These are phyloP conservation scores for Xerocomus spinulosus DNA, from an alignment of 768 basidiomycete genomes.

Conservation along the genomic window DNA sequence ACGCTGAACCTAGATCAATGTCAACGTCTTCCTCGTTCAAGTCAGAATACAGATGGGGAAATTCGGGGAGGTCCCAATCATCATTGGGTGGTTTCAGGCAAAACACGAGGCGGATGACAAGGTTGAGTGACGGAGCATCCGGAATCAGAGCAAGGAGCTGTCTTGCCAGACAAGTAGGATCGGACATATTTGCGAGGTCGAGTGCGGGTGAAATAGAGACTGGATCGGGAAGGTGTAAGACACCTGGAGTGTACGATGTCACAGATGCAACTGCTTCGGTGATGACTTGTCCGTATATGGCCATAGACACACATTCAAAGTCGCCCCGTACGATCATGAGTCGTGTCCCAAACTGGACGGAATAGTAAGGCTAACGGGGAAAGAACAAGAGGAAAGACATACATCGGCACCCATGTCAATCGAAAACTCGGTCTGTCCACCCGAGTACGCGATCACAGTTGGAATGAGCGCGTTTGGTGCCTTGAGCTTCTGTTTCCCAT, in stretches of 20 bases:
- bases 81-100: conserved; percentile 73
- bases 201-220: conserved; percentile 45
- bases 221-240: conserved; percentile 33
- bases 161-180: conserved; percentile 60
- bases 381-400: conserved; percentile 18
- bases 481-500: conserved; percentile 54
- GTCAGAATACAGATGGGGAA: conserved; percentile 67
- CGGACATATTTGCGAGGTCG: conserved; percentile 55
- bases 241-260: conserved; percentile 39
- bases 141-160: conserved; percentile 59
- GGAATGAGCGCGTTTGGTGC: conserved; percentile 69
- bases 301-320: conserved; percentile 55
- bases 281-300: conserved; percentile 49
- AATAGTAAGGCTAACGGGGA: conserved; percentile 2
- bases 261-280: conserved; percentile 38
- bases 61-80: conserved; percentile 75
- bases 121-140: conserved; percentile 55
- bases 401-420: conserved; percentile 72
- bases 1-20: conserved; percentile 55
- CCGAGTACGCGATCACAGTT: conserved; percentile 66
- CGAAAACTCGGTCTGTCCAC: conserved; percentile 58
- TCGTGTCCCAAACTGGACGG: conserved; percentile 60
- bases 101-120: conserved; percentile 70
- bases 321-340: conserved; percentile 78
- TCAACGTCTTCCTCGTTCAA: conserved; percentile 47